Percentiles rank a stretch among this genome's conserved stretches.
Conservation (phyloP, 2,329 filamentous ascomycete species). For the Hypoxylon sp. region DNA sequence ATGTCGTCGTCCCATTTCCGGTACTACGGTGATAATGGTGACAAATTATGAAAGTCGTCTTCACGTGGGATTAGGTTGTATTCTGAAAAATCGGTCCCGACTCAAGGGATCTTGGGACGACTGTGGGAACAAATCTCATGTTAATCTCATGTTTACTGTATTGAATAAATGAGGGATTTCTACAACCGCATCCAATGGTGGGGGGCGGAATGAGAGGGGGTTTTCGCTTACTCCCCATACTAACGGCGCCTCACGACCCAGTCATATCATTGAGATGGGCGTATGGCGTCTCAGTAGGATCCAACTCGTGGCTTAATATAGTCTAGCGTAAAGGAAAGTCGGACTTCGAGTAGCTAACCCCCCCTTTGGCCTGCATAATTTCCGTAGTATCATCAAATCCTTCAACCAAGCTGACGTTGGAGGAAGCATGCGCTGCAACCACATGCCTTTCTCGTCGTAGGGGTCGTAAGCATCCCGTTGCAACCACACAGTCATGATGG, state of each 20-base stretch:
- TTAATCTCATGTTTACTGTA: conserved; percentile 3
- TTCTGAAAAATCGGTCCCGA: conserved; percentile 9
- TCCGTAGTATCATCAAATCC: conserved; percentile 10
- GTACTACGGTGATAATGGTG: background rate
- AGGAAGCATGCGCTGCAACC: conserved; percentile 21
- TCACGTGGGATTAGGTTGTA: conserved; percentile 11
- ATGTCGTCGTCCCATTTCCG: background rate
- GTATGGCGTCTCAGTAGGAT: conserved; percentile 7
- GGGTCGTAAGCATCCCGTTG: conserved; percentile 8
- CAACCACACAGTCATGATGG: conserved; percentile 11
- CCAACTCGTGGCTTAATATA: conserved; percentile 12
- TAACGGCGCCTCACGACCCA: background rate
- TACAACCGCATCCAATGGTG: background rate
- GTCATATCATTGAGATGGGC: background rate
- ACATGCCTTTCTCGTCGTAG: conserved; percentile 11
- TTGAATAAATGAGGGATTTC: conserved; percentile 10
- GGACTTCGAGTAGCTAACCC: conserved; percentile 1
- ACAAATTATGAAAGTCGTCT: background rate
- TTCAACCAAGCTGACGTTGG: conserved; percentile 18
- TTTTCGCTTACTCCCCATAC: background rate
- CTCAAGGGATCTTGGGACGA: conserved; percentile 10
- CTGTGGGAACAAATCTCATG: conserved; percentile 9
- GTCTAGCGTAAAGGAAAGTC: conserved; percentile 13
- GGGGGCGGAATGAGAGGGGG: conserved; percentile 2
- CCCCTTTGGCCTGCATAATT: conserved; percentile 12